These are phyloP conservation scores for Agaricales sp. DNA, from an alignment of 1,284 basidiomycete genomes.

Conservation along the genomic window DNA sequence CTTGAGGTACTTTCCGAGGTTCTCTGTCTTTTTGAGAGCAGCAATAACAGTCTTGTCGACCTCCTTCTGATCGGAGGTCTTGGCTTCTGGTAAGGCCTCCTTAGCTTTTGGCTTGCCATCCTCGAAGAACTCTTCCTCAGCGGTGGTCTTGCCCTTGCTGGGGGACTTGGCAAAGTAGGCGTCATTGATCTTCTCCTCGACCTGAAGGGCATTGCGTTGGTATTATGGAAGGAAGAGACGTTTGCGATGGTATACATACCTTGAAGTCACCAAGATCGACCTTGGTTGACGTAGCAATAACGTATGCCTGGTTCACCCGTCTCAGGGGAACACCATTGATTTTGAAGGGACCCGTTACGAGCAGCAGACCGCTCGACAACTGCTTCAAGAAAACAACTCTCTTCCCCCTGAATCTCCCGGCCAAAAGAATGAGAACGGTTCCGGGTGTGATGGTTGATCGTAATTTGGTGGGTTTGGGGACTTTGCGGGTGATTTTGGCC, in stretches of 20 bases:
- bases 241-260: slow-evolving; percentile 35
- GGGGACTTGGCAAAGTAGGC: slow-evolving; percentile 87
- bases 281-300: slow-evolving; percentile 97
- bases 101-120: slow-evolving; percentile 91
- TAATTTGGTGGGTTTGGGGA: slow-evolving; percentile 66
- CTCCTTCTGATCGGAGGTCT: slow-evolving; percentile 89
- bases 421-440: slow-evolving; percentile 92
- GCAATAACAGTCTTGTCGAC: slow-evolving; percentile 82
- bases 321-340: slow-evolving; percentile 98
- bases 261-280: slow-evolving; percentile 75
- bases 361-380: slow-evolving; percentile 84
- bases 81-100: slow-evolving; percentile 83
- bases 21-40: slow-evolving; percentile 88
- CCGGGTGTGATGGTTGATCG: slow-evolving; percentile 90
- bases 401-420: slow-evolving; percentile 97
- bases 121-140: slow-evolving; percentile 95
- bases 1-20: slow-evolving; percentile 90
- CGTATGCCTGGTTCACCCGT: slow-evolving; percentile 98
- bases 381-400: slow-evolving; percentile 98
- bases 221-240: slow-evolving; percentile 9
- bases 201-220: slow-evolving; percentile 25
- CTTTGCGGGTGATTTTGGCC: slow-evolving; percentile 91
- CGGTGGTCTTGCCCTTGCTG: slow-evolving; percentile 60
- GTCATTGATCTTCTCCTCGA: slow-evolving; percentile 90
- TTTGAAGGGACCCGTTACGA: slow-evolving; percentile 98